phyloP scores from a whole-genome alignment of 352 stramenopile genomes.

The Ophiocytium majus region DNA sequence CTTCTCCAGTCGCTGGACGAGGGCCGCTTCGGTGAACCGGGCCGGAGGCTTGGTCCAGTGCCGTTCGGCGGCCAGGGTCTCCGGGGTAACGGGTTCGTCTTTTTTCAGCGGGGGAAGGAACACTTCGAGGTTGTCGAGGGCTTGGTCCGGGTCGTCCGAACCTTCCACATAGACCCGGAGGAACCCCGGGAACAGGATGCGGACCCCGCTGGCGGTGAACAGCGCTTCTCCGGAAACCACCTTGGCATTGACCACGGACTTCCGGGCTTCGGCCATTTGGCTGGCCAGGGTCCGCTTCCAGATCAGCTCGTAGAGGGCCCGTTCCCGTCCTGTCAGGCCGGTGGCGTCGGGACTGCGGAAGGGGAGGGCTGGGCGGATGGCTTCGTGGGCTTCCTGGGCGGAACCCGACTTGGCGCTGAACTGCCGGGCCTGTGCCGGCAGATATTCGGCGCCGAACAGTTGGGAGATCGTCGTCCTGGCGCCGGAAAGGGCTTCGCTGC shows the following conservation, averaged over 20 bases:
- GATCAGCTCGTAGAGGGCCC: conserved; percentile 64
- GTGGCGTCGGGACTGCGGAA: conserved; percentile 19
- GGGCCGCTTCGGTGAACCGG: conserved; percentile 60
- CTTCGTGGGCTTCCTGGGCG: conserved; percentile 71
- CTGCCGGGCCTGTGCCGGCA: conserved; percentile 18
- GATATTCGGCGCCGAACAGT: conserved; percentile 56
- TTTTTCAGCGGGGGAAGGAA: conserved; percentile 56
- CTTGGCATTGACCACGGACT: too few relatives aligned
- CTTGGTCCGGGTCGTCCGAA: conserved; percentile 4
- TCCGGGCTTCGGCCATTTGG: background rate
- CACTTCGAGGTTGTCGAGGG: conserved; percentile 13
- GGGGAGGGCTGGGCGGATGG: conserved; percentile 61
- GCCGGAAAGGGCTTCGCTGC: conserved; percentile 51
- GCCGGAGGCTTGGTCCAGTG: conserved; percentile 56
- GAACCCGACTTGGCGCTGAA: too few relatives aligned
- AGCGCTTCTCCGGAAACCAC: too few relatives aligned
- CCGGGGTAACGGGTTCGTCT: conserved; percentile 50
- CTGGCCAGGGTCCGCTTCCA: conserved; percentile 63
- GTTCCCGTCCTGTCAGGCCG: conserved; percentile 27
- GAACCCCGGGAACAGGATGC: background rate
- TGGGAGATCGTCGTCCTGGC: conserved; percentile 42
- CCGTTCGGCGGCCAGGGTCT: conserved; percentile 28
- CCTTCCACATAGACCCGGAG: background rate
- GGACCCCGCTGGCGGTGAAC: background rate
- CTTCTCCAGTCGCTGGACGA: conserved; percentile 66